phyloP scores from a whole-genome alignment of 2,329 filamentous ascomycete genomes.

The Cercospora sojina region DNA sequence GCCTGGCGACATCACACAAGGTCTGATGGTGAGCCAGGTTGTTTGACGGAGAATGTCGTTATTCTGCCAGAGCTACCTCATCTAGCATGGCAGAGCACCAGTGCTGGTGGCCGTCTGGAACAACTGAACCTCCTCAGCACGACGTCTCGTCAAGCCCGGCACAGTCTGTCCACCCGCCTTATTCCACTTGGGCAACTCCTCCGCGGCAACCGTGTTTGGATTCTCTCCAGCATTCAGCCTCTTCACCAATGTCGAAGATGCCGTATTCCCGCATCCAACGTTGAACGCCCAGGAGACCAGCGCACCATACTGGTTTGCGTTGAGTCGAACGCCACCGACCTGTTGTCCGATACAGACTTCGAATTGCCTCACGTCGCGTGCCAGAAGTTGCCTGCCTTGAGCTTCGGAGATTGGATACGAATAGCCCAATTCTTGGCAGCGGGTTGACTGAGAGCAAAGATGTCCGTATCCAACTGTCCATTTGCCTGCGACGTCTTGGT shows the following conservation, averaged over 20 bases:
- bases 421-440: constrained; percentile 12
- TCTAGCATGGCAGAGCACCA: constrained; percentile 14
- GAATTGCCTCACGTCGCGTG: constrained; percentile 14
- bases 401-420: constrained; percentile 11
- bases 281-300: constrained; percentile 20
- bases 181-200: constrained; percentile 20
- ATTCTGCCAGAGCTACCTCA: constrained; percentile 1
- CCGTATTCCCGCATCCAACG: constrained; percentile 19
- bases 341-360: constrained; percentile 14
- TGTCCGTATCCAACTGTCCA: constrained; percentile 18
- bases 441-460: constrained; percentile 11
- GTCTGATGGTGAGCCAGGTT: background rate
- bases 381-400: constrained; percentile 13
- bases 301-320: constrained; percentile 18
- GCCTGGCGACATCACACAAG: constrained; percentile 2
- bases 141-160: constrained; percentile 9
- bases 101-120: constrained; percentile 15
- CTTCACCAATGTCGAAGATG: constrained; percentile 14
- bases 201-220: constrained; percentile 12
- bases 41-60: background rate
- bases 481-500: constrained; percentile 13
- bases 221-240: constrained; percentile 16
- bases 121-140: constrained; percentile 13
- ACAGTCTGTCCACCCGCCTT: constrained; percentile 14
- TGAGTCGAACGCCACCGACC: constrained; percentile 12